Percentiles rank a stretch among this genome's conserved stretches.
These are phyloP conservation scores for Podosphaera fusca DNA, from an alignment of 2,329 filamentous ascomycete species.

Conservation along the genomic window DNA sequence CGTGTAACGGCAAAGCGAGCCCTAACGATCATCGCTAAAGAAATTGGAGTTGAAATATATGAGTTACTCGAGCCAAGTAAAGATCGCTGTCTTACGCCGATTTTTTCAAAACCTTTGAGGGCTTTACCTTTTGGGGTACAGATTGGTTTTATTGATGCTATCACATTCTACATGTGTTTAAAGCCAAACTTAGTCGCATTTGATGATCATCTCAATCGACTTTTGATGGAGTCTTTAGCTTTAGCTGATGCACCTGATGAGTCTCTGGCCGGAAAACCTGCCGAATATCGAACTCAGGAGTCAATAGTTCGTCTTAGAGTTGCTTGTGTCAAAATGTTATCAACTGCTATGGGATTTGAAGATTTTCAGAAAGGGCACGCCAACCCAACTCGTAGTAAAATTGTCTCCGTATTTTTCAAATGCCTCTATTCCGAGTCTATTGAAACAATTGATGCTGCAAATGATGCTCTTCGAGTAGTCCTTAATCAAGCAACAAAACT, in stretches of 20 bases:
- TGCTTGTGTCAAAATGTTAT: slow-evolving; percentile 78
- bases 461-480: slow-evolving; percentile 70
- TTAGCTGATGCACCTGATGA: slow-evolving; percentile 90
- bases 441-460: slow-evolving; percentile 82
- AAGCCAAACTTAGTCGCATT: slow-evolving; percentile 78
- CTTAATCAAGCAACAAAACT: slow-evolving; percentile 74
- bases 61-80: slow-evolving; percentile 79
- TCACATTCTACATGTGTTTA: slow-evolving; percentile 80
- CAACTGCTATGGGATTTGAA: slow-evolving; percentile 78
- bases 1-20: slow-evolving; percentile 66
- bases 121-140: slow-evolving; percentile 86
- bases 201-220: slow-evolving; percentile 70
- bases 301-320: slow-evolving; percentile 80
- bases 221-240: slow-evolving; percentile 83
- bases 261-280: slow-evolving; percentile 71
- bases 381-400: slow-evolving; percentile 41
- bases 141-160: slow-evolving; percentile 94
- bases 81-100: slow-evolving; percentile 68
- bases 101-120: slow-evolving; percentile 84
- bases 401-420: slow-evolving; percentile 95
- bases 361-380: slow-evolving; percentile 63
- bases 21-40: slow-evolving; percentile 59
- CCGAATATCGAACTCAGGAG: slow-evolving; percentile 87
- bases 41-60: slow-evolving; percentile 56
- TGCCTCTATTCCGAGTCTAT: slow-evolving; percentile 82